Evolutionary conservation across 805 yeast genomes (phyloP).

Genomic region (Starmera caribaea): DNA sequence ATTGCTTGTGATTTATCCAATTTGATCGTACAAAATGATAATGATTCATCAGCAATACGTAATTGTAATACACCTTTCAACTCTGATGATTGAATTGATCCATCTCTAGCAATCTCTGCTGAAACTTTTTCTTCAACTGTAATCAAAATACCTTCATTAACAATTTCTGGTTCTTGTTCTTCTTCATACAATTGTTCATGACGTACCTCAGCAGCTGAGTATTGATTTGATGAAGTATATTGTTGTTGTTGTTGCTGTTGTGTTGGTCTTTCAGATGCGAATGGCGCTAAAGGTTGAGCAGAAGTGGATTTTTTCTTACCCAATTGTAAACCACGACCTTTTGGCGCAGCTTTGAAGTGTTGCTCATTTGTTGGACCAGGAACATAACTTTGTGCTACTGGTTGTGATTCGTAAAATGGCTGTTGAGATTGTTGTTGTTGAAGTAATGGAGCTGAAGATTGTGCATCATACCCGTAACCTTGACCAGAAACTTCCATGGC

Average conservation of each 20-base stretch:
- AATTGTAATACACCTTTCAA: constrained; percentile 87
- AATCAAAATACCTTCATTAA: constrained; percentile 72
- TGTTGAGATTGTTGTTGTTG: constrained; percentile 7
- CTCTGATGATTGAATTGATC: constrained; percentile 59
- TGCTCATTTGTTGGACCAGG: background rate
- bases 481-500: constrained; percentile 35
- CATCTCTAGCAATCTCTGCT: constrained; percentile 79
- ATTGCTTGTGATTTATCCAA: constrained; percentile 40
- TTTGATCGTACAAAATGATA: constrained; percentile 56
- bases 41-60: constrained; percentile 69
- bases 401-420: constrained; percentile 9
- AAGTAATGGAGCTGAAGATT: constrained; percentile 5
- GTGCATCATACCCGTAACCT: constrained; percentile 14
- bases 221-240: constrained; percentile 6
- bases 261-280: constrained; percentile 12
- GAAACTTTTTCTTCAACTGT: constrained; percentile 67
- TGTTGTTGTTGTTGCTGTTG: constrained; percentile 5
- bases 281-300: constrained; percentile 22
- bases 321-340: constrained; percentile 70
- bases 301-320: constrained; percentile 42
- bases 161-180: constrained; percentile 20
- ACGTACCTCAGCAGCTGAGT: constrained; percentile 3
- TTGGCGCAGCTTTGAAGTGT: constrained; percentile 26
- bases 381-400: background rate
- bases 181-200: background rate